Conservation (phyloP, 2,329 filamentous ascomycete species). For the Sporothrix mexicana region DNA sequence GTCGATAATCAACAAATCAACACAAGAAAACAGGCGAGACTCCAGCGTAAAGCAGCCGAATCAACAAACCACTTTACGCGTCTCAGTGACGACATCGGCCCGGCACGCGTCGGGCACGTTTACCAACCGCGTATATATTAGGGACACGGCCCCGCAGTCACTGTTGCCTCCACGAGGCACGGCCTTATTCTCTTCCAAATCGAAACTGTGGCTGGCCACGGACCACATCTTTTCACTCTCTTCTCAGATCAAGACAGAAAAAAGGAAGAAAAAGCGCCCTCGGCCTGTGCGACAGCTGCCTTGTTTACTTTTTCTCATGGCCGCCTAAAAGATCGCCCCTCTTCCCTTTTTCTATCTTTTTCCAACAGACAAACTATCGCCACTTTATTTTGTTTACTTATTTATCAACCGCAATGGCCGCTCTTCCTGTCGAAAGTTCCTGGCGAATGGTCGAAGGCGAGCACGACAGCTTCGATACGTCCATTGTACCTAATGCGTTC, state of each 20-base stretch:
- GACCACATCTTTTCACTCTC: not conserved
- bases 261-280: too few species aligned
- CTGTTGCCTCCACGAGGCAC: not conserved
- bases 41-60: not conserved
- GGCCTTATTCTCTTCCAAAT: not conserved
- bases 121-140: constrained; percentile 1
- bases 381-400: too few species aligned
- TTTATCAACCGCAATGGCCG: constrained; percentile 26
- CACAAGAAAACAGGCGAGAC: too few species aligned
- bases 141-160: not conserved
- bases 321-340: not conserved
- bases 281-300: constrained; percentile 6
- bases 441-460: constrained; percentile 68
- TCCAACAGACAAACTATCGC: not conserved
- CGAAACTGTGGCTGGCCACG: constrained; percentile 1
- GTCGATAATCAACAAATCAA: not conserved
- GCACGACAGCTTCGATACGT: constrained; percentile 65
- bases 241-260: not conserved
- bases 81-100: constrained; percentile 5
- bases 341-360: not conserved
- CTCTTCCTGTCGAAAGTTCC: constrained; percentile 57
- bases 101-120: not conserved
- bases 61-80: constrained; percentile 11
- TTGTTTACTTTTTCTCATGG: constrained; percentile 20
- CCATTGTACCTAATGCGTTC: constrained; percentile 54